Evolutionary conservation across 108 stramenopile genomes (phyloP), one percentile per base, ranked within the genome.

Genomic region (Epithemia pelagica): DNA sequence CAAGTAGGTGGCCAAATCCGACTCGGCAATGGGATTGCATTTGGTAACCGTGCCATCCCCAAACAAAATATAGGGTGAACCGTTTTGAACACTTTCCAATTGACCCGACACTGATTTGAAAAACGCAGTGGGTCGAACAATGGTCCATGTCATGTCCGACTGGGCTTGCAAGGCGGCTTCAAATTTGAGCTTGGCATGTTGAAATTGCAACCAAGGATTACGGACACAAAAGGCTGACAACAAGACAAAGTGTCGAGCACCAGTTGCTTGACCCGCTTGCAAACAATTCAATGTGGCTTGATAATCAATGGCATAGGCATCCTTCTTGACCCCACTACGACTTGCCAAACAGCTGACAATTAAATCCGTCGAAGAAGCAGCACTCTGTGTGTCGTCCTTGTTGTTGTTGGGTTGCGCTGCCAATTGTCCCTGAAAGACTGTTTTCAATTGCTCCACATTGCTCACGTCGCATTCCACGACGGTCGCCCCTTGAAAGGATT

Each of bases 71-170:
- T 92, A 97, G 23, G 96, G 96, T 15, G 89, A 88, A 21, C 96
- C 96, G 56, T 65, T 61, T 57, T 95, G 89, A 26, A 97, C 78
- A 8, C 94, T 89, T 87, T 97, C 96, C 58, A 97, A 79, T 68
- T 97, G 96, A 31, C 96, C 96, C 56, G 88, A 90, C 0, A 97
- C 93, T 22, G 88, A 90, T 77, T 97, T 97, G 89, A 97, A 97
- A 79, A 97, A 97, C 0, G 96, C 96, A 21, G 96, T 97, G 21
- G 96, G 96, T 24, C 96, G 82, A 53, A 97, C 93, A 69, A 95
- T 93, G 63, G 75, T 82, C 57, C 82, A 95, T 20, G 82, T 83
- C 80, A 96, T 86, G 52, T 89, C 79, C 29, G 75, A 62, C 66
- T 90, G 89, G 27, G 55, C 72, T 66, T 78, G 62, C 20, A 94